phyloP scores from a whole-genome alignment of 192 early-diverging fungal genomes.

The Linderina pennispora region DNA sequence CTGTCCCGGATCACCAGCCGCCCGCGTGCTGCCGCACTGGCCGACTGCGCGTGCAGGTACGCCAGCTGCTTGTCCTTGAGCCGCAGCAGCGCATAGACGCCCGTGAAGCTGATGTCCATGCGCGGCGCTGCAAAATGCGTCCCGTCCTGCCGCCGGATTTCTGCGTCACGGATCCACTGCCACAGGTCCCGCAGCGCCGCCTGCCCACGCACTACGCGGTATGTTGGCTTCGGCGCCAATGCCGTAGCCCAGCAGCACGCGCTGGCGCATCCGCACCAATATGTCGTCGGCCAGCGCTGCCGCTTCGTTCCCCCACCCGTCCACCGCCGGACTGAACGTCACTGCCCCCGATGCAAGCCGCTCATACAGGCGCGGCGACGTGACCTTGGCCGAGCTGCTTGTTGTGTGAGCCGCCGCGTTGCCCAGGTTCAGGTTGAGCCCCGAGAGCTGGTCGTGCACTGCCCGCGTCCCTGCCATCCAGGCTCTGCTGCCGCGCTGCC shows the following conservation, averaged over 20 bases:
- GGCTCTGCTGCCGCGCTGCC: slow-evolving; percentile 5
- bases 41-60: slow-evolving; percentile 47
- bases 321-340: slow-evolving; percentile 8
- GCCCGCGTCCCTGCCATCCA: neutral
- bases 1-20: neutral
- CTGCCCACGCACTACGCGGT: slow-evolving; percentile 14
- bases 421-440: slow-evolving; percentile 10
- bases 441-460: slow-evolving; percentile 7
- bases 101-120: slow-evolving; percentile 31
- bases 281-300: slow-evolving; percentile 54
- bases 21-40: slow-evolving; percentile 6
- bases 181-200: slow-evolving; percentile 16
- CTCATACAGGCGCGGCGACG: slow-evolving; percentile 5
- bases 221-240: slow-evolving; percentile 57
- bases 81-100: slow-evolving; percentile 19
- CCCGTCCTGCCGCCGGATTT: slow-evolving; percentile 35
- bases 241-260: slow-evolving; percentile 71
- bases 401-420: neutral
- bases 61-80: slow-evolving; percentile 45
- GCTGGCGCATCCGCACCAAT: slow-evolving; percentile 71
- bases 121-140: slow-evolving; percentile 52
- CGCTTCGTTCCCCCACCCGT: slow-evolving; percentile 2
- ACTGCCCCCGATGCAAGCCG: neutral
- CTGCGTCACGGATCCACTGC: slow-evolving; percentile 48
- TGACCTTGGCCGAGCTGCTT: neutral